phyloP scores from a whole-genome alignment of 345 rosid genomes.

The Camelina sativa region DNA sequence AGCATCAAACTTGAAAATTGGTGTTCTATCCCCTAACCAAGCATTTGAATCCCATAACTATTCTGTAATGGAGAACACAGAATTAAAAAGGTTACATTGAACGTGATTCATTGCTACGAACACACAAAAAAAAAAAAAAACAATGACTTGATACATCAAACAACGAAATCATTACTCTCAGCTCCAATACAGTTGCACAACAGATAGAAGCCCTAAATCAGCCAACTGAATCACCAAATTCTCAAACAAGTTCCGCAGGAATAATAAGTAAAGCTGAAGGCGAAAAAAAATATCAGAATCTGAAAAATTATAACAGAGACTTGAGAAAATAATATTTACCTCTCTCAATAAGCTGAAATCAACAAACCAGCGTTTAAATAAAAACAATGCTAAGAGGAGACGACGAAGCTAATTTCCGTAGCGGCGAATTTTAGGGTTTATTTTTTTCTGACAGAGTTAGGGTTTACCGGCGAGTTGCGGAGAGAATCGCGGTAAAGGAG shows the following conservation, averaged over 20 bases:
- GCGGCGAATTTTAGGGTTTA: slow-evolving; percentile 15
- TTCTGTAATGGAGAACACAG: neutral
- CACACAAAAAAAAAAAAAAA: slow-evolving; percentile 4
- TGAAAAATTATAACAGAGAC: neutral
- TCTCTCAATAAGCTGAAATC: slow-evolving; percentile 34
- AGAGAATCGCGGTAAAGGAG: slow-evolving; percentile 12
- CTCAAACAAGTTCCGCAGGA: neutral
- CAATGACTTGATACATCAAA: neutral
- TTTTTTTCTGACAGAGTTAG: neutral
- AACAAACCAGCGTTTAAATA: neutral
- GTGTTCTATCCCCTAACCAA: slow-evolving; percentile 7
- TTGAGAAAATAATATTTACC: slow-evolving; percentile 7
- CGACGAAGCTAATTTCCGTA: neutral
- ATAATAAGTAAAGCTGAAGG: neutral
- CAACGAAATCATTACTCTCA: neutral
- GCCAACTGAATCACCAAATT: neutral
- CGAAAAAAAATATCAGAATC: slow-evolving; percentile 3
- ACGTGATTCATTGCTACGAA: neutral
- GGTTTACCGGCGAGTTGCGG: slow-evolving; percentile 31
- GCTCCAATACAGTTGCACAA: neutral
- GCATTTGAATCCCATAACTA: neutral
- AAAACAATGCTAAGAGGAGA: slow-evolving; percentile 17
- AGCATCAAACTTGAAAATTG: neutral
- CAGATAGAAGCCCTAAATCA: slow-evolving; percentile 38
- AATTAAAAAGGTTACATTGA: neutral